Evolutionary conservation across 257 asterid species (phyloP).

Genomic region (Gentiana dahurica): DNA sequence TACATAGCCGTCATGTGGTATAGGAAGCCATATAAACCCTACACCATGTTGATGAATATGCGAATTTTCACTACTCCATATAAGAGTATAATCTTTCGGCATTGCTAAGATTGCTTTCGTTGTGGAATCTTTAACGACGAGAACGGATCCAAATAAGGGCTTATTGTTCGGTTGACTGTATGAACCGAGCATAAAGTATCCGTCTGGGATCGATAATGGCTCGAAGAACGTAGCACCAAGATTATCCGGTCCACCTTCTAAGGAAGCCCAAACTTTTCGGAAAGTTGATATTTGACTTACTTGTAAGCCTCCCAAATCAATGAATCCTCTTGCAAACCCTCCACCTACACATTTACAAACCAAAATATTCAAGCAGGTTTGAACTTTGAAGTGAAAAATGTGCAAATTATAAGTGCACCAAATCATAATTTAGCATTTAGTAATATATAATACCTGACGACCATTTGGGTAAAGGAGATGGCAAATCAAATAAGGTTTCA

Average conservation of each 20-base stretch:
- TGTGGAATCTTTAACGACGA: constrained; percentile 1
- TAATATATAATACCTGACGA: constrained; percentile 13
- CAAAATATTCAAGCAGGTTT: background rate
- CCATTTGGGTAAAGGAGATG: constrained; percentile 21
- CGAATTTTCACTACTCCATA: too few species aligned
- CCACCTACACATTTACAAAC: constrained; percentile 18
- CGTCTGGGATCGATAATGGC: constrained; percentile 7
- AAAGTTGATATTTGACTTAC: constrained; percentile 28
- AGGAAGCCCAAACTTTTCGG: constrained; percentile 31
- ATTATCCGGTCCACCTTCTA: constrained; percentile 49
- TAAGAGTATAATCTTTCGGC: background rate
- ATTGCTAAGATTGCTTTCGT: background rate
- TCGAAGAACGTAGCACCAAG: constrained; percentile 11
- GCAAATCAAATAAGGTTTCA: constrained; percentile 15
- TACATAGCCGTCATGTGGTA: background rate
- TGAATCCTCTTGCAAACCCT: constrained; percentile 37
- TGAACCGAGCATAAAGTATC: constrained; percentile 7
- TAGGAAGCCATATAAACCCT: constrained; percentile 1
- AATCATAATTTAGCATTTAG: too few species aligned
- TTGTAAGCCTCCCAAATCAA: constrained; percentile 49
- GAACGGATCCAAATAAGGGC: background rate
- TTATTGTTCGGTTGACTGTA: constrained; percentile 7
- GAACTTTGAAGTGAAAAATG: background rate
- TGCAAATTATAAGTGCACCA: background rate
- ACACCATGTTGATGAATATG: background rate